Conservation (phyloP, 306 rosid species). For the Corylus heterophylla region DNA sequence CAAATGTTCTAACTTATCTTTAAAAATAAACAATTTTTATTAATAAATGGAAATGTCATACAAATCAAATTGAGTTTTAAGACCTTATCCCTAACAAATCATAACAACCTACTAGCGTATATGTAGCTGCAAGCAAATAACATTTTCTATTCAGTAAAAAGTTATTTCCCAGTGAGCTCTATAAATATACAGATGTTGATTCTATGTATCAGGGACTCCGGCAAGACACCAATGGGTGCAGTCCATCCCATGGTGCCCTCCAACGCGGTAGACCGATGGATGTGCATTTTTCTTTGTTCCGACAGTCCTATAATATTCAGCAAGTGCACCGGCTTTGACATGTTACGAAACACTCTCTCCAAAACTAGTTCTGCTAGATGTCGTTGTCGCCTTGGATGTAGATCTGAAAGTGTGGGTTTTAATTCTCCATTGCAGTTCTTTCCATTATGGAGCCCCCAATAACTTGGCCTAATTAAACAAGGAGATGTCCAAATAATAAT, state of each 20-base stretch:
- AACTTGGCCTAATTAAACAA: constrained; percentile 31
- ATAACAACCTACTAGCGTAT: no score
- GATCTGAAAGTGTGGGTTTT: neutral
- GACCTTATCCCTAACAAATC: no score
- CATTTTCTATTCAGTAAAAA: no score
- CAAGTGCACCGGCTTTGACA: constrained; percentile 20
- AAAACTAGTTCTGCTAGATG: constrained; percentile 5
- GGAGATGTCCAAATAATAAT: no score
- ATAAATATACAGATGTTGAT: constrained; percentile 22
- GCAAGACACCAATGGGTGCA: constrained; percentile 44
- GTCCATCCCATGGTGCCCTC: constrained; percentile 12
- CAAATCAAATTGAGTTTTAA: no score
- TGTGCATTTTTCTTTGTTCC: constrained; percentile 20
- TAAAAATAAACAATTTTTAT: no score
- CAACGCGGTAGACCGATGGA: constrained; percentile 12
- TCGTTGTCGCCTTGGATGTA: constrained; percentile 15
- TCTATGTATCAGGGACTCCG: constrained; percentile 45
- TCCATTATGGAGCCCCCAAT: constrained; percentile 45
- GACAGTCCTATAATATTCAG: constrained; percentile 21
- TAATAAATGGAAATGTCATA: no score
- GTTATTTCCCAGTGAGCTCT: constrained; percentile 13
- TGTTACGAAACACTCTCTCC: constrained; percentile 17
- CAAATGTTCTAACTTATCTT: no score
- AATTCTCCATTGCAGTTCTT: constrained; percentile 44
- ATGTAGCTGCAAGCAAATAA: no score